Percentiles rank a stretch among this genome's conserved stretches.
Evolutionary conservation across 805 yeast genomes (phyloP).

Genomic region (Candida parachauliodes): DNA sequence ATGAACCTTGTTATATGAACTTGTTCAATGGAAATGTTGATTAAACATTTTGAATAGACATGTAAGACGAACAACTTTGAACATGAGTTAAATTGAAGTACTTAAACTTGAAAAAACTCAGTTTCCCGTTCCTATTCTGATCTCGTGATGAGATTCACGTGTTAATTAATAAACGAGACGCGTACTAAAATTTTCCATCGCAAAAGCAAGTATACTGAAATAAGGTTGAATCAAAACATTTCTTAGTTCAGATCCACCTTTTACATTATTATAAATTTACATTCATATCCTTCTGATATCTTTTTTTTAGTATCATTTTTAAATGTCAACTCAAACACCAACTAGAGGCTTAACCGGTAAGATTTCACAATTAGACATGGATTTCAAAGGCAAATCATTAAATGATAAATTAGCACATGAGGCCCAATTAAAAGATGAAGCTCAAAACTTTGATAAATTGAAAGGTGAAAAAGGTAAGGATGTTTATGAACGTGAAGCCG

Average conservation of each 20-base stretch:
- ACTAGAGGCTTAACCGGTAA: slow-evolving; percentile 45
- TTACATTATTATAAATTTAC: slow-evolving; percentile 5
- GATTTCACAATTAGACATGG: slow-evolving; percentile 38
- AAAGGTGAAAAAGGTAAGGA: slow-evolving; percentile 15
- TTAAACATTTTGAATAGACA: too few species aligned
- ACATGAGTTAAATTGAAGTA: too few species aligned
- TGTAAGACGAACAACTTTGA: too few species aligned
- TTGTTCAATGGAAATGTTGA: too few species aligned
- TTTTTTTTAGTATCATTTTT: neutral
- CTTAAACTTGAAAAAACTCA: too few species aligned
- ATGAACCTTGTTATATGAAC: too few species aligned
- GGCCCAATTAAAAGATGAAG: slow-evolving; percentile 31
- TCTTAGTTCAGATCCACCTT: neutral
- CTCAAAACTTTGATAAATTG: slow-evolving; percentile 16
- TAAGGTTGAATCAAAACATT: neutral
- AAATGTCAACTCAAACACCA: slow-evolving; percentile 54
- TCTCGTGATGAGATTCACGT: neutral
- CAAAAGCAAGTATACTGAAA: neutral
- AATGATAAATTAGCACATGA: slow-evolving; percentile 43
- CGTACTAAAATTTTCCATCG: slow-evolving; percentile 3
- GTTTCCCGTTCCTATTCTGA: too few species aligned
- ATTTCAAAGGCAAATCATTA: slow-evolving; percentile 31
- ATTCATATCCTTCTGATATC: neutral
- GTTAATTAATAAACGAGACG: slow-evolving; percentile 4
- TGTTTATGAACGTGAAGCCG: slow-evolving; percentile 14